Evolutionary conservation across 2,329 filamentous ascomycete species (phyloP).

Genomic region (Pseudogymnoascus sp.): DNA sequence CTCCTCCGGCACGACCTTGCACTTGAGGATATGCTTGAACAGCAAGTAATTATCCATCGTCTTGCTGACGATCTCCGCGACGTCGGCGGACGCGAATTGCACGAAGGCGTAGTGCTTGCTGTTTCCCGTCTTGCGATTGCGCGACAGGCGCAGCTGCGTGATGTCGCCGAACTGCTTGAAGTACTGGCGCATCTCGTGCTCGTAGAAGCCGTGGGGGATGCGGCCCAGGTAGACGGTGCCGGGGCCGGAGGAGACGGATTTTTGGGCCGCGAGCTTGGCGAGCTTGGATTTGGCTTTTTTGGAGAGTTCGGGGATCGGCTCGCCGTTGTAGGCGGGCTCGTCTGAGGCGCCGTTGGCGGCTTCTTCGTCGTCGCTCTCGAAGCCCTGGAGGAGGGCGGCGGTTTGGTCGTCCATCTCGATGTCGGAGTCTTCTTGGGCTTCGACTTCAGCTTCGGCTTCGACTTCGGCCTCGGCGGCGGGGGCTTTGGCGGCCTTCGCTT

Average conservation of each 20-base stretch:
- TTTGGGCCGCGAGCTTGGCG: slow-evolving; percentile 34
- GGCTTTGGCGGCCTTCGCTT: slow-evolving; percentile 19
- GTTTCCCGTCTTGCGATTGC: slow-evolving; percentile 84
- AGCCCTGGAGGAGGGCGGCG: slow-evolving; percentile 45
- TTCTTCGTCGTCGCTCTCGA: slow-evolving; percentile 47
- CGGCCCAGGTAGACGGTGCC: slow-evolving; percentile 87
- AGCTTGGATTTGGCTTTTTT: slow-evolving; percentile 36
- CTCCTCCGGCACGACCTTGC: slow-evolving; percentile 67
- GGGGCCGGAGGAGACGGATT: slow-evolving; percentile 43
- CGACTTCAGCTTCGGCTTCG: slow-evolving; percentile 17
- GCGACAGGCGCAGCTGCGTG: slow-evolving; percentile 68
- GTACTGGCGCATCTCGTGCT: slow-evolving; percentile 89
- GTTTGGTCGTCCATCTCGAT: slow-evolving; percentile 40
- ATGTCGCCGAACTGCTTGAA: slow-evolving; percentile 90
- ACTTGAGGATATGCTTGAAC: slow-evolving; percentile 89
- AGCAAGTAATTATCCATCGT: slow-evolving; percentile 98
- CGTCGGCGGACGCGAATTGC: slow-evolving; percentile 69
- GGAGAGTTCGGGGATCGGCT: slow-evolving; percentile 4
- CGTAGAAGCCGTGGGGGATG: slow-evolving; percentile 93
- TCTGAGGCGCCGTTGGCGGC: slow-evolving; percentile 13
- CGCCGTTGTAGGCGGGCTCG: neutral
- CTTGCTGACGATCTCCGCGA: slow-evolving; percentile 86
- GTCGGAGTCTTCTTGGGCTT: slow-evolving; percentile 30
- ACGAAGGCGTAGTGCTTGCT: slow-evolving; percentile 95
- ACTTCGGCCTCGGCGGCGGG: slow-evolving; percentile 12